These are phyloP conservation scores for Mycena albidolilacea DNA, from an alignment of 768 basidiomycete genomes.

Conservation along the genomic window DNA sequence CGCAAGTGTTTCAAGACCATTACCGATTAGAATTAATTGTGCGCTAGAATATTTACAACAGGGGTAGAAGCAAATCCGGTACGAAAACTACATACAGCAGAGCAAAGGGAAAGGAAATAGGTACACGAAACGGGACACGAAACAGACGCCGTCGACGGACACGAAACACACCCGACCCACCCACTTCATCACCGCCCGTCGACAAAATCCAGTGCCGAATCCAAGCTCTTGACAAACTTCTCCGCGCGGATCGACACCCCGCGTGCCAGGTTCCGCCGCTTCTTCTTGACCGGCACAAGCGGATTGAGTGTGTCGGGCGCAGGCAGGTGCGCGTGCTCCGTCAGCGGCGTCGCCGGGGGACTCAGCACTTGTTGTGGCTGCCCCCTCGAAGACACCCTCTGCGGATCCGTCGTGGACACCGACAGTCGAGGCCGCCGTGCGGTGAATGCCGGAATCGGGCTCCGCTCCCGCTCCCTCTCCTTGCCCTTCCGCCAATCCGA, in stretches of 20 bases:
- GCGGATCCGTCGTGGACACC: constrained; percentile 38
- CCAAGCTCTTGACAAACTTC: constrained; percentile 54
- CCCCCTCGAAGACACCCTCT: neutral
- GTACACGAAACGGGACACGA: neutral
- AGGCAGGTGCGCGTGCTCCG: neutral
- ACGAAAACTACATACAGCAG: neutral
- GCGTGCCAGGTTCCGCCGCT: constrained; percentile 48
- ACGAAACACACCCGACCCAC: neutral
- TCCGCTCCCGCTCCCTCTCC: constrained; percentile 38
- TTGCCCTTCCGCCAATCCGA: constrained; percentile 38
- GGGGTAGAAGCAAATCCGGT: neutral
- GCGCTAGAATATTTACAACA: neutral
- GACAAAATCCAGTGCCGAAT: constrained; percentile 59
- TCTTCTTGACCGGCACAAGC: constrained; percentile 44
- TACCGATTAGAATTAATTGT: neutral
- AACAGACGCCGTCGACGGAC: neutral
- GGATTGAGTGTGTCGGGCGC: neutral
- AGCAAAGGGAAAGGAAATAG: neutral
- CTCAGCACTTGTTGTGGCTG: constrained; percentile 13
- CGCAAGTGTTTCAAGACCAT: neutral
- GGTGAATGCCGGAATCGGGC: neutral
- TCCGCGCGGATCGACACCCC: constrained; percentile 53
- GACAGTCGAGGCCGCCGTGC: constrained; percentile 50
- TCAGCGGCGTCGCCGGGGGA: constrained; percentile 27
- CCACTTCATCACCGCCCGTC: constrained; percentile 44